These are phyloP conservation scores for Ampelocalamus luodianensis DNA, from an alignment of 176 grass and related monocot genomes.

Conservation along the genomic window DNA sequence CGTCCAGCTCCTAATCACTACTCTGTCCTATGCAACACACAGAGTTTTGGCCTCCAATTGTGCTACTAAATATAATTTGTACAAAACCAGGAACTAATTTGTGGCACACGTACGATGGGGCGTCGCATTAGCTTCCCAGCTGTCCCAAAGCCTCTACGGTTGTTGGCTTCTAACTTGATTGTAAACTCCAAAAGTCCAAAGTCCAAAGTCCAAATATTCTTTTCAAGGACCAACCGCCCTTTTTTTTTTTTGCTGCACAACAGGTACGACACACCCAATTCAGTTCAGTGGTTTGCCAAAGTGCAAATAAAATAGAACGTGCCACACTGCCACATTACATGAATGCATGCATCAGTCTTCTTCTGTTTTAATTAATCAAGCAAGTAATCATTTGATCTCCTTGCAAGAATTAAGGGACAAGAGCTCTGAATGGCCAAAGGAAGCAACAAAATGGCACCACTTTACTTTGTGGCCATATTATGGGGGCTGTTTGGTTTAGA, in stretches of 20 bases:
- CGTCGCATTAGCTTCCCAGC: not conserved
- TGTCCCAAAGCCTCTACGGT: not conserved
- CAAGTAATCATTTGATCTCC: slow-evolving; percentile 40
- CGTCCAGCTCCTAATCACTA: not conserved
- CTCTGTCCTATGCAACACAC: not conserved
- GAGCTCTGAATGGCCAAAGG: not conserved
- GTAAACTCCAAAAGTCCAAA: slow-evolving; percentile 9
- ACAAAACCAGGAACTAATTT: not conserved
- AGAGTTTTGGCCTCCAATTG: not conserved
- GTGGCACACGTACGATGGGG: not conserved
- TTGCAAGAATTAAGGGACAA: slow-evolving; percentile 36
- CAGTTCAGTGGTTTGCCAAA: not conserved
- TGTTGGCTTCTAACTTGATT: not conserved
- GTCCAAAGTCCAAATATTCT: slow-evolving; percentile 27
- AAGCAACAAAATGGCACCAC: slow-evolving; percentile 14
- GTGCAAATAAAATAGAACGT: slow-evolving; percentile 13
- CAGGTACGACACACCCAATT: slow-evolving; percentile 1
- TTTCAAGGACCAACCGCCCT: not conserved
- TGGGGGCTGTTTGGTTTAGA: no score
- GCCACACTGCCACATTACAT: slow-evolving; percentile 27
- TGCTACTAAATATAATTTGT: not conserved
- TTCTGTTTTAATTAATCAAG: slow-evolving; percentile 10
- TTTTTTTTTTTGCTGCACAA: not conserved
- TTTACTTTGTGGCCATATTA: not conserved
- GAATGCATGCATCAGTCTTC: not conserved